These are phyloP conservation scores for Ascochyta clinopodiicola DNA, from an alignment of 2,329 filamentous ascomycete species.

Conservation along the genomic window DNA sequence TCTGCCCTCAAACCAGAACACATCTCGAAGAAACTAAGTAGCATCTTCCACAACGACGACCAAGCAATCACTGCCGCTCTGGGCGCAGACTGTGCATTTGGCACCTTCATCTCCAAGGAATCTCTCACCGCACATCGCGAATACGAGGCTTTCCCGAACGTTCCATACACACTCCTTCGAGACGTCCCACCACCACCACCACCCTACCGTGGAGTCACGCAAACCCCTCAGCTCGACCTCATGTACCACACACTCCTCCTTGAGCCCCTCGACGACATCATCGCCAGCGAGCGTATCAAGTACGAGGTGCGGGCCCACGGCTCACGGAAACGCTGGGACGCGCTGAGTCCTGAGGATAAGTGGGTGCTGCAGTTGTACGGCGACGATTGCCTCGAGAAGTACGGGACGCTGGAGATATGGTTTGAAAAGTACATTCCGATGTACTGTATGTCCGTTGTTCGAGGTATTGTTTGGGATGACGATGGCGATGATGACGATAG, in stretches of 20 bases:
- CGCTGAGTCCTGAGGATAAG: constrained; percentile 24
- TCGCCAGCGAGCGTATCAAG: constrained; percentile 8
- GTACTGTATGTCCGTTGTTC: constrained; percentile 35
- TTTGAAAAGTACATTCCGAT: constrained; percentile 30
- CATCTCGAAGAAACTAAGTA: constrained; percentile 19
- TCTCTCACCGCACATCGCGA: constrained; percentile 28
- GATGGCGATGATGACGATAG: constrained; percentile 16
- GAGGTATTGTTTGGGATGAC: constrained; percentile 20
- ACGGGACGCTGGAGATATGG: constrained; percentile 38
- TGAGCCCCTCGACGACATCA: constrained; percentile 17
- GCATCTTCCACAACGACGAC: constrained; percentile 25
- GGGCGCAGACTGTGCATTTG: constrained; percentile 4
- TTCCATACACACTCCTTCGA: neutral
- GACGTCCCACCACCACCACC: neutral
- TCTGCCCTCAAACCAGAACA: constrained; percentile 13
- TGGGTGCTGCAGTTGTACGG: constrained; percentile 40
- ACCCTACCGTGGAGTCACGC: neutral
- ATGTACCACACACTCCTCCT: constrained; percentile 21
- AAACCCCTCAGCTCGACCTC: constrained; percentile 9
- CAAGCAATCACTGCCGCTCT: constrained; percentile 16
- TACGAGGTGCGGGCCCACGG: constrained; percentile 13
- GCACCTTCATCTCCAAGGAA: constrained; percentile 21
- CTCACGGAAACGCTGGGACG: constrained; percentile 20
- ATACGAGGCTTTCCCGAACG: constrained; percentile 6
- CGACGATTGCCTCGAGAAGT: constrained; percentile 38